These are phyloP conservation scores for Astrephomene gubernaculifera DNA, from an alignment of 139 green algal genomes.

Conservation along the genomic window DNA sequence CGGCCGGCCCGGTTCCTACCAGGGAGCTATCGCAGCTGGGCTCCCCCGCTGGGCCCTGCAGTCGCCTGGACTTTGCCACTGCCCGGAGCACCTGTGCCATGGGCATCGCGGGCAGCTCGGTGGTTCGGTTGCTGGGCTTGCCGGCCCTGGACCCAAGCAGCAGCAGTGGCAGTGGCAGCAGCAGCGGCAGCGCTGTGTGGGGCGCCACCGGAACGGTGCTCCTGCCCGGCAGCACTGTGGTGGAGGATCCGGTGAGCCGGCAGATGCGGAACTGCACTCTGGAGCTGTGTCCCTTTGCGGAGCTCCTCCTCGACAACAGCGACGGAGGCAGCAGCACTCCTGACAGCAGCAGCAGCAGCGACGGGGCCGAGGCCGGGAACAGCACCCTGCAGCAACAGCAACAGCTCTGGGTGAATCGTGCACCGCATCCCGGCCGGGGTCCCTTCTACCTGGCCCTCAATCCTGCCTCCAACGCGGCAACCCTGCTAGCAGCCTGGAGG, in stretches of 20 bases:
- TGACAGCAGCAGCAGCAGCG: background rate
- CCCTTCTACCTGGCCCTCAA: slow-evolving; percentile 5
- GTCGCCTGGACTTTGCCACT: background rate
- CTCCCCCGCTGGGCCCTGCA: background rate
- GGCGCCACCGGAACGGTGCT: background rate
- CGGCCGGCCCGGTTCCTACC: background rate
- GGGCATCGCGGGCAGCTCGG: slow-evolving; percentile 15
- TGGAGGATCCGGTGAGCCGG: background rate
- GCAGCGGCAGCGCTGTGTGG: background rate
- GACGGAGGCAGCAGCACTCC: no score
- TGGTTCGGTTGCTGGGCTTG: background rate
- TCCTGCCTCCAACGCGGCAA: background rate
- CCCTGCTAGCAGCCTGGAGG: slow-evolving; percentile 1
- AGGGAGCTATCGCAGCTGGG: background rate
- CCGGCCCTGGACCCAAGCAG: background rate
- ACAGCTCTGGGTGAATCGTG: slow-evolving; percentile 3
- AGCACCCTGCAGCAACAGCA: background rate
- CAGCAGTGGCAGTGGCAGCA: background rate
- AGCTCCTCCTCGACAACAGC: background rate
- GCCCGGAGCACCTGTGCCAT: background rate
- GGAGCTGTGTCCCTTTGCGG: background rate
- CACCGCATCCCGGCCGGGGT: slow-evolving; percentile 14
- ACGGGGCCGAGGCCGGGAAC: background rate
- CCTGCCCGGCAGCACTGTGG: slow-evolving; percentile 6
- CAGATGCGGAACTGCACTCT: background rate